Base-by-base conservation (phyloP, 1,284 basidiomycete genomes). In the Pulchroboletus neoregius region DNA sequence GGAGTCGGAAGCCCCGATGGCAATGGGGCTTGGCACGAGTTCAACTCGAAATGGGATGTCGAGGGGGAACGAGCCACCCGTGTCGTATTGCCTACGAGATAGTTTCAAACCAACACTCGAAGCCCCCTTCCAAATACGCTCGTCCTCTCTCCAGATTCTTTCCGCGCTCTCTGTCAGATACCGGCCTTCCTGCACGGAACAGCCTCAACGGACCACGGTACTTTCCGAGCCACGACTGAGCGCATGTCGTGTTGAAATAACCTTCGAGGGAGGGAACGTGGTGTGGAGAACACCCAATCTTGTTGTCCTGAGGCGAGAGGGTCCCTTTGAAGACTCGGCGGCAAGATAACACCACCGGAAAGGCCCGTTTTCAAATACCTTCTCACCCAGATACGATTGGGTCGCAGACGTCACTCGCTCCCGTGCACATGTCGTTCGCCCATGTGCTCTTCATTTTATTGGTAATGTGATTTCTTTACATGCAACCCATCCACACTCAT, bases 191-290 rank as follows among this genome's bases (percentile, higher is more conserved):
- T 49, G 41, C 10, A 9, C 43, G 45, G 61, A 39, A 60, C 54
- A 54, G 56, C 40, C 48, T 34, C 33, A 3, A 42, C 44, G 37
- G 45, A 30, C 35, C 10, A 28, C 58, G 60, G 64, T 12, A 53
- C 2, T 51, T 65, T 3, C 64, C 64, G 62, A 42, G 34, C 5
- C 26, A 30, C 39, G 35, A 24, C 42, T 23, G 31, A 7, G 31
- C 6, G 45, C 43, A 22, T 40, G 39, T 31, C 31, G 22, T 41
- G 61, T 33, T 49, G 52, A 52, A 65, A 58, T 56, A 62, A 51
- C 61, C 64, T 62, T 62, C 42, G 43, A 58, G 53, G 60, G 53
- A 61, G 49, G 61, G 51, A 66, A 62, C 62, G 60, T 62, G 64
- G 53, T 56, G 58, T 62, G 58, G 56, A 63, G 60, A 52, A 45